Percentiles rank a stretch among this genome's conserved stretches.
Conservation (phyloP, 1,284 basidiomycete genomes). For the Papiliotrema laurentii region DNA sequence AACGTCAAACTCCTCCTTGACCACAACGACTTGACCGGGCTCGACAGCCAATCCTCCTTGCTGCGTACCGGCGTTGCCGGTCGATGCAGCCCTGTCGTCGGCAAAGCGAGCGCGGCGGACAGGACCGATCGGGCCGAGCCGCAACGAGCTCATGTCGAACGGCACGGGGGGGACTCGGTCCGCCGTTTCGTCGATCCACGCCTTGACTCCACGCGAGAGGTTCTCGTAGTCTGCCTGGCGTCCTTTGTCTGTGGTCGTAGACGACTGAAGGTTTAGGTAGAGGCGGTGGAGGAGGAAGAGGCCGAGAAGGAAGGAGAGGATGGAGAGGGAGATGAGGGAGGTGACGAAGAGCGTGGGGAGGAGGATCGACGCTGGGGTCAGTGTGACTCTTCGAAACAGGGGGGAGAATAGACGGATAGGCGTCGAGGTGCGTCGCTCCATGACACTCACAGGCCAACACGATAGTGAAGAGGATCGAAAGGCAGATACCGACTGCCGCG, state of each 20-base stretch:
- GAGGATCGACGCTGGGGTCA: conserved; percentile 26
- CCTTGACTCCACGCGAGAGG: conserved; percentile 13
- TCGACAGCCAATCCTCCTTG: no score
- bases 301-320: conserved; percentile 25
- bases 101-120: no score
- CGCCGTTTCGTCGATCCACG: conserved; percentile 28
- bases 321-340: conserved; percentile 19
- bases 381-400: not conserved
- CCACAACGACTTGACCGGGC: not conserved
- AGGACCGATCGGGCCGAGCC: not conserved
- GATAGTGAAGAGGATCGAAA: conserved; percentile 21
- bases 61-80: no score
- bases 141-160: conserved; percentile 1
- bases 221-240: conserved; percentile 2
- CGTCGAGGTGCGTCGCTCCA: no score
- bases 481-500: conserved; percentile 18
- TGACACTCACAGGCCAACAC: conserved; percentile 20
- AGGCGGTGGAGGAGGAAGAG: conserved; percentile 41
- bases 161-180: conserved; percentile 12
- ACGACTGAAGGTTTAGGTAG: conserved; percentile 28
- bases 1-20: not conserved
- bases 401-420: not conserved
- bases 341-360: conserved; percentile 36
- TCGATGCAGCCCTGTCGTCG: no score
- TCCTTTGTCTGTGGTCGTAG: not conserved